Evolutionary conservation across 73 alveolate species (phyloP).

Genomic region (Paramecium octaurelia): DNA sequence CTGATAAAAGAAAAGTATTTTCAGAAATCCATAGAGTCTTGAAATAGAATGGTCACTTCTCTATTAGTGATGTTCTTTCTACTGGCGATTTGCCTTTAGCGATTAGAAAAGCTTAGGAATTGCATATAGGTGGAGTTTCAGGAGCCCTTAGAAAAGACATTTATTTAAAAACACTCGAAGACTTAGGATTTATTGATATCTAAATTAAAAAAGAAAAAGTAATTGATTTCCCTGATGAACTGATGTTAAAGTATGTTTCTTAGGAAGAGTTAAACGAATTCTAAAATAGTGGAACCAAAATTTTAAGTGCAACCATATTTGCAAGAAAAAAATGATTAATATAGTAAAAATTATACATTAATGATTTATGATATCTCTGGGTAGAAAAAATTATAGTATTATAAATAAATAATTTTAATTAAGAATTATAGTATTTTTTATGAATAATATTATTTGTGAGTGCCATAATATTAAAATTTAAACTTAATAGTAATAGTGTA

Average conservation of each 20-base stretch:
- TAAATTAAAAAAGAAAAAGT: constrained; percentile 31
- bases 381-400: no score
- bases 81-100: constrained; percentile 79
- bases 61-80: constrained; percentile 78
- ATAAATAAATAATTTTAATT: no score
- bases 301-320: constrained; percentile 6
- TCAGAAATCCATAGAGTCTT: constrained; percentile 73
- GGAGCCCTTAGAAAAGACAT: constrained; percentile 83
- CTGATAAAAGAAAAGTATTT: constrained; percentile 73
- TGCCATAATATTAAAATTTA: no score
- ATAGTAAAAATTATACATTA: no score
- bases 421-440: no score
- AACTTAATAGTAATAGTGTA: no score
- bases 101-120: constrained; percentile 69
- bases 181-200: constrained; percentile 52
- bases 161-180: constrained; percentile 57
- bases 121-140: constrained; percentile 82
- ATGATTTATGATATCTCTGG: no score
- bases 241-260: neutral
- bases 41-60: constrained; percentile 84
- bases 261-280: neutral
- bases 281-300: neutral
- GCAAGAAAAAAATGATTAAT: neutral
- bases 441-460: no score
- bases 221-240: constrained; percentile 26